phyloP scores from a whole-genome alignment of 2,329 filamentous ascomycete species.

The Hypoxylon sp. region DNA sequence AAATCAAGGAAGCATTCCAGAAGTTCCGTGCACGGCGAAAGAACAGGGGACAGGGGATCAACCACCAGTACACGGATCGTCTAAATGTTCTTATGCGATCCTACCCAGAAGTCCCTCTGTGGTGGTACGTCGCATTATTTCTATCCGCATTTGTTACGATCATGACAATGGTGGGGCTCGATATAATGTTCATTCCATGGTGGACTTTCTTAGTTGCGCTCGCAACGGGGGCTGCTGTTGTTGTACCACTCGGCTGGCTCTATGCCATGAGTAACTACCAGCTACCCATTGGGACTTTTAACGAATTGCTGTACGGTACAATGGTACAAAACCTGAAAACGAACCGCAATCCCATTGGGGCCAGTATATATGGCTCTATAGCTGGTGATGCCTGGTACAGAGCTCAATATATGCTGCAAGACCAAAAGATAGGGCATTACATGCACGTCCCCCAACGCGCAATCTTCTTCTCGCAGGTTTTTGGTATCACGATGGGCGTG shows the following conservation, averaged over 20 bases:
- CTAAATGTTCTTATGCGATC: slow-evolving; percentile 71
- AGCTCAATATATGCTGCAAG: slow-evolving; percentile 71
- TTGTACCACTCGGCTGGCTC: slow-evolving; percentile 71
- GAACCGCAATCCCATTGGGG: slow-evolving; percentile 71
- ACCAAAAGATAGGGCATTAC: slow-evolving; percentile 76
- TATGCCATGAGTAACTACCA: slow-evolving; percentile 72
- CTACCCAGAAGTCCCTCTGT: slow-evolving; percentile 71
- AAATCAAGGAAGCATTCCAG: slow-evolving; percentile 62
- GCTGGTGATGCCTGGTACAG: slow-evolving; percentile 74
- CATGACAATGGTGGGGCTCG: slow-evolving; percentile 66
- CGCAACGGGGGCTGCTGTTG: slow-evolving; percentile 67
- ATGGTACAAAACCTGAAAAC: slow-evolving; percentile 68
- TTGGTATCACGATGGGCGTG: slow-evolving; percentile 71
- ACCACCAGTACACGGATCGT: slow-evolving; percentile 70
- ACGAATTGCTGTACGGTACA: slow-evolving; percentile 72
- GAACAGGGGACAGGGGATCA: slow-evolving; percentile 58
- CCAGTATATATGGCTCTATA: slow-evolving; percentile 70
- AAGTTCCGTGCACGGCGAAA: slow-evolving; percentile 60
- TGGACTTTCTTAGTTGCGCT: slow-evolving; percentile 74
- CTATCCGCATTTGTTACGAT: slow-evolving; percentile 62
- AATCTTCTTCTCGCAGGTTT: slow-evolving; percentile 74
- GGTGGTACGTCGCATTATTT: slow-evolving; percentile 71
- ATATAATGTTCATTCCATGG: slow-evolving; percentile 70
- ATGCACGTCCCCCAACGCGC: slow-evolving; percentile 72
- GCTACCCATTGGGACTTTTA: slow-evolving; percentile 70